Evolutionary conservation across 768 basidiomycete species (phyloP), one percentile per base, ranked within the genome.

Genomic region (Boletus huronensis): DNA sequence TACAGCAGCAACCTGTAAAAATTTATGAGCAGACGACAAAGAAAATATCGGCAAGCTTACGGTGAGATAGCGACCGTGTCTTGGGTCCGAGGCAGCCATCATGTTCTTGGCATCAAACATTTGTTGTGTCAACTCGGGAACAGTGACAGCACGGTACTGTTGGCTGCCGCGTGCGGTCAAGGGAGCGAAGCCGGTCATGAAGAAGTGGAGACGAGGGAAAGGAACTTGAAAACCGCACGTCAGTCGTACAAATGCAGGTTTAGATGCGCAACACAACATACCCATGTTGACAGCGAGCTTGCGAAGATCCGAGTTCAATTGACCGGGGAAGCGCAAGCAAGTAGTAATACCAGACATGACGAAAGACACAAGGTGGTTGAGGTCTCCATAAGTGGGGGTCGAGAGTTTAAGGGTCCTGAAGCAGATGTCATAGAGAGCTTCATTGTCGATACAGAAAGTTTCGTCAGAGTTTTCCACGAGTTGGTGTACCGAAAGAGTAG

Each of bases 41-140:
- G 5, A 40, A 57, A 17, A 21, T 10, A 21, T 45, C 11, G 36
- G 26, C 25, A 46, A 41, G 65, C 82, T 48, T 64, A 88, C 96
- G 38, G 97, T 99, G 57, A 99, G 87, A 79, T 98, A 99, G 64
- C 94, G 90, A 59, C 97, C 97, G 63, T 97, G 90, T 69, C 94
- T 80, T 39, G 97, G 97, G 78, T 98, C 94, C 23, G 90, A 90
- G 23, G 97, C 97, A 63, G 95, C 93, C 94, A 98, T 96, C 93
- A 96, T 95, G 87, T 98, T 98, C 85, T 97, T 98, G 42, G 94
- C 92, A 65, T 98, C 96, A 73, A 98, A 99, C 95, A 98, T 98
- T 69, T 99, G 97, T 70, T 93, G 90, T 8, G 97, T 98, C 57
- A 99, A 82, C 74, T 99, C 97, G 31, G 97, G 93, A 38, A 99